A percentile compares a stretch with the other conserved stretches of the same genome.
Evolutionary conservation across 2,329 filamentous ascomycete genomes (phyloP).

Genomic region (Stagonosporopsis rhizophila): DNA sequence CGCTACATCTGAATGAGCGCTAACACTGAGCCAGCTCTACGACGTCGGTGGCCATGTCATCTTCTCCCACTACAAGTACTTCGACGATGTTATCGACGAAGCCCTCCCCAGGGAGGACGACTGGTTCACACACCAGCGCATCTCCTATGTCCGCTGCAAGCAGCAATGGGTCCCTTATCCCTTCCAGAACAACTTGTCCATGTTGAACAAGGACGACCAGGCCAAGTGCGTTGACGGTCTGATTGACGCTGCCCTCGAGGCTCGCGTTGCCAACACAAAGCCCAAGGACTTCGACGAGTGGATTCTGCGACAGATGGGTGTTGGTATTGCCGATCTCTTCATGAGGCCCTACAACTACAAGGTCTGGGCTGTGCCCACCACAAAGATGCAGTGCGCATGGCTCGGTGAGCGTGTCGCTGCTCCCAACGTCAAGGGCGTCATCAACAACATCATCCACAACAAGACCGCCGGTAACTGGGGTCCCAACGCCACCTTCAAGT

Average conservation of each 20-base stretch:
- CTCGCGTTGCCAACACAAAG: conserved; percentile 86
- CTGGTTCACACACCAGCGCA: conserved; percentile 97
- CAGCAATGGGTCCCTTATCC: conserved; percentile 96
- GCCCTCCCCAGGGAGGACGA: conserved; percentile 91
- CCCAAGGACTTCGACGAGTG: conserved; percentile 98
- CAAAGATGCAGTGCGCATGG: conserved; percentile 99
- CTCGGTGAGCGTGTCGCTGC: conserved; percentile 98
- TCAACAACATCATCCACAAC: conserved; percentile 92
- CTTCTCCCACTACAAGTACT: conserved; percentile 99
- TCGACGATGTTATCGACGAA: conserved; percentile 98
- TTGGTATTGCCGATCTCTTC: conserved; percentile 91
- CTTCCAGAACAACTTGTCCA: conserved; percentile 99
- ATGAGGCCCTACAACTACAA: conserved; percentile 99
- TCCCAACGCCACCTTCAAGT: conserved; percentile 97
- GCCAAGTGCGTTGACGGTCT: conserved; percentile 92
- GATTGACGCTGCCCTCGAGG: conserved; percentile 91
- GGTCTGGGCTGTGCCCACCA: conserved; percentile 98
- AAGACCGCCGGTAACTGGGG: conserved; percentile 98
- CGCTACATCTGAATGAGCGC: conserved; percentile 6
- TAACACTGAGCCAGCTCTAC: conserved; percentile 71
- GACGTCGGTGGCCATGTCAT: conserved; percentile 98
- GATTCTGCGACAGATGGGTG: conserved; percentile 91
- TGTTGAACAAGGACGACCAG: conserved; percentile 97
- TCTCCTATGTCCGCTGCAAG: conserved; percentile 99
- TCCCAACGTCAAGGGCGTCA: conserved; percentile 91